These are phyloP conservation scores for Ustilago esculenta DNA, from an alignment of 1,284 basidiomycete genomes.

Conservation along the genomic window DNA sequence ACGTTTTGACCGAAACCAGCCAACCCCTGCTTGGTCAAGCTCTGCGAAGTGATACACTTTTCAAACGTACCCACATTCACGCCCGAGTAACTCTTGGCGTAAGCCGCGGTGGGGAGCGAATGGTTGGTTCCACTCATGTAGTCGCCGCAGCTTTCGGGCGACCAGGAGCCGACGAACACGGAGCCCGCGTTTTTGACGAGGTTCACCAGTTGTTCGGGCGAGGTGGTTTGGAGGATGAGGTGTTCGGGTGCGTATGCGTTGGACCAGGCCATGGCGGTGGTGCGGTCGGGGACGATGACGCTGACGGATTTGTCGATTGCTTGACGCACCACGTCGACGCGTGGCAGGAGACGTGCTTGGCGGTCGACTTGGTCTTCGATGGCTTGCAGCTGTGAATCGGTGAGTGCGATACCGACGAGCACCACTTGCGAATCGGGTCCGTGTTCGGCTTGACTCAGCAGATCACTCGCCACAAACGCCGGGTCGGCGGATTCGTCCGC, in stretches of 20 bases:
- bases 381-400: conserved; percentile 73
- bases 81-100: conserved; percentile 95
- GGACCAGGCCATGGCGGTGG: conserved; percentile 85
- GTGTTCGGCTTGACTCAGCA: conserved; percentile 95
- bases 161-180: conserved; percentile 82
- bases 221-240: conserved; percentile 69
- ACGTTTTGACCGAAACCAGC: conserved; percentile 85
- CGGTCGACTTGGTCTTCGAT: conserved; percentile 87
- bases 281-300: conserved; percentile 75
- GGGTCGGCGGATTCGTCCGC: conserved; percentile 87
- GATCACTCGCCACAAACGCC: conserved; percentile 92
- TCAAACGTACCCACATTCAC: conserved; percentile 98
- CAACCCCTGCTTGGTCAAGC: conserved; percentile 83
- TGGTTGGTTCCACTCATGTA: conserved; percentile 99
- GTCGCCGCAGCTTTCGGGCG: conserved; percentile 92
- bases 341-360: conserved; percentile 85
- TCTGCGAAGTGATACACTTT: conserved; percentile 97
- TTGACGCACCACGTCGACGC: conserved; percentile 88
- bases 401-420: conserved; percentile 81
- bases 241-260: conserved; percentile 89
- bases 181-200: conserved; percentile 75
- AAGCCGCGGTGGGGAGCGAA: conserved; percentile 77
- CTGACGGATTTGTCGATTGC: conserved; percentile 93
- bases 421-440: conserved; percentile 98
- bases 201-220: conserved; percentile 55